These are phyloP conservation scores for Tieghemostelium lacteum DNA, from an alignment of 78 protist species.

Conservation along the genomic window DNA sequence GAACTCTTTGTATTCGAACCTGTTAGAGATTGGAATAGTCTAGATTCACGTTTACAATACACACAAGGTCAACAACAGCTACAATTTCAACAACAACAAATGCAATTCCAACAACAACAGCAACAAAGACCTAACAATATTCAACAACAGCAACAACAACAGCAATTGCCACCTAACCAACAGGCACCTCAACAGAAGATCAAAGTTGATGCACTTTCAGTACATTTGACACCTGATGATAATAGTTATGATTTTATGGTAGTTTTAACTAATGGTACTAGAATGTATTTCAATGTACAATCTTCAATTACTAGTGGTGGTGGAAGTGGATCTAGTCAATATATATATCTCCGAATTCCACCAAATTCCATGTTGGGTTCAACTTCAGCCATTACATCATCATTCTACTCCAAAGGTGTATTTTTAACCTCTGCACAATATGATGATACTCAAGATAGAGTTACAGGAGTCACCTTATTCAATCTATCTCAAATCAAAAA, in stretches of 20 bases:
- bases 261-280: slow-evolving; percentile 12
- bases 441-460: slow-evolving; percentile 14
- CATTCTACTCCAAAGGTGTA: slow-evolving; percentile 60
- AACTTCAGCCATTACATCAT: not conserved
- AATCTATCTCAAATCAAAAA: not conserved
- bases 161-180: not conserved
- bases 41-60: too few species aligned
- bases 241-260: not conserved
- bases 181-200: not conserved
- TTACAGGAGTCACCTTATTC: slow-evolving; percentile 30
- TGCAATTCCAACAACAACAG: not conserved
- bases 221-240: slow-evolving; percentile 14
- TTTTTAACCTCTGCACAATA: slow-evolving; percentile 17
- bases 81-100: too few species aligned
- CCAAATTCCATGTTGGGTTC: not conserved
- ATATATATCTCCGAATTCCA: slow-evolving; percentile 24
- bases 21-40: too few species aligned
- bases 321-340: not conserved
- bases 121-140: not conserved
- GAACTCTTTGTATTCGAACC: too few species aligned
- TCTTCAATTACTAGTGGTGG: not conserved
- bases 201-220: slow-evolving; percentile 9
- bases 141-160: slow-evolving; percentile 12
- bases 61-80: not conserved
- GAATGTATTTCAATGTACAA: slow-evolving; percentile 5